phyloP scores from a whole-genome alignment of 1,284 basidiomycete species.

The Tausonia pullulans region DNA sequence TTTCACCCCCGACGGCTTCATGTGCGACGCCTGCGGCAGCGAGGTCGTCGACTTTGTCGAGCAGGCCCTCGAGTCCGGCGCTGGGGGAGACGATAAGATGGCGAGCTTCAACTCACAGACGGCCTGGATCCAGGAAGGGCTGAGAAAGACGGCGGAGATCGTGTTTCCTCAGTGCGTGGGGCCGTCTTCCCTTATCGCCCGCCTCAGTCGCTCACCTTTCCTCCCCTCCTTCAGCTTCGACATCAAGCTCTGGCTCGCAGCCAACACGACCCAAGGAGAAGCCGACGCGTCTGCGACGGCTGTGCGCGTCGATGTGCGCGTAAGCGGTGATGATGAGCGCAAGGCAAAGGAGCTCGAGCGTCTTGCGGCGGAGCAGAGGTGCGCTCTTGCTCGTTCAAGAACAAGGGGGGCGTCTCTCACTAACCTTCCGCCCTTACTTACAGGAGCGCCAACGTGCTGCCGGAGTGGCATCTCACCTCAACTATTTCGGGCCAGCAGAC shows the following conservation, averaged over 20 bases:
- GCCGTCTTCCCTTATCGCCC: neutral
- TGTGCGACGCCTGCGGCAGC: constrained; percentile 52
- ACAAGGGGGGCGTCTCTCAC: neutral
- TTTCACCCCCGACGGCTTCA: constrained; percentile 46
- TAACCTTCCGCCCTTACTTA: neutral
- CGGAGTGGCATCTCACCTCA: constrained; percentile 86
- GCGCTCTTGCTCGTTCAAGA: constrained; percentile 9
- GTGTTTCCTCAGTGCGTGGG: constrained; percentile 57
- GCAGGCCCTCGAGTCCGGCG: constrained; percentile 36
- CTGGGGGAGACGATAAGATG: constrained; percentile 74
- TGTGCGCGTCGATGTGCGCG: constrained; percentile 9
- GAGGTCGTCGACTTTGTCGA: constrained; percentile 79
- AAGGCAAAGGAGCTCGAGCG: constrained; percentile 53
- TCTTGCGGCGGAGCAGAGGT: constrained; percentile 60
- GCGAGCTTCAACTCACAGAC: constrained; percentile 89
- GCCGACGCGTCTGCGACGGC: constrained; percentile 5
- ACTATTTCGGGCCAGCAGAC: constrained; percentile 88
- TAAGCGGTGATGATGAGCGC: constrained; percentile 28
- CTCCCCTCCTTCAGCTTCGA: constrained; percentile 53
- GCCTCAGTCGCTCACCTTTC: neutral
- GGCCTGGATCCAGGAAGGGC: constrained; percentile 68
- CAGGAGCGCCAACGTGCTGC: constrained; percentile 73
- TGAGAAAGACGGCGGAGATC: constrained; percentile 83
- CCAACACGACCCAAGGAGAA: constrained; percentile 53
- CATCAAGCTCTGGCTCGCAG: constrained; percentile 61